phyloP scores from a whole-genome alignment of 805 yeast species.

The Candida montana region DNA sequence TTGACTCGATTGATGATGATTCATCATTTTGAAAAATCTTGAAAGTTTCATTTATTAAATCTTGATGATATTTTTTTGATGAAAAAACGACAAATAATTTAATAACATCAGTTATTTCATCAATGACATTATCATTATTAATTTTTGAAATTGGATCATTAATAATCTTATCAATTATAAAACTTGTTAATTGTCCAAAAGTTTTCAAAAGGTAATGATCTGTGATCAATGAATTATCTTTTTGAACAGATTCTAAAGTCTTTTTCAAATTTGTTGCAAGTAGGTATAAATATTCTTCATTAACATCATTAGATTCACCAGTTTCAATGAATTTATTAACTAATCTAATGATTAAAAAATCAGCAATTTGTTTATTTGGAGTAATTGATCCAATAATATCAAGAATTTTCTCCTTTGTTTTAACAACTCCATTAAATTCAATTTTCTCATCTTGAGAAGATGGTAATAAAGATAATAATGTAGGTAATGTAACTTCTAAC shows the following conservation, averaged over 20 bases:
- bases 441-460: slow-evolving; percentile 31
- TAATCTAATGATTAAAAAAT: slow-evolving; percentile 34
- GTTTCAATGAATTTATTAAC: slow-evolving; percentile 26
- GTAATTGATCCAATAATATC: slow-evolving; percentile 24
- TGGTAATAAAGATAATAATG: slow-evolving; percentile 46
- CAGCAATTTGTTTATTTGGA: slow-evolving; percentile 29
- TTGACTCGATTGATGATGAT: slow-evolving; percentile 11
- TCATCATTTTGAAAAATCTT: slow-evolving; percentile 29
- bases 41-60: slow-evolving; percentile 34
- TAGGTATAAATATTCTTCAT: slow-evolving; percentile 14
- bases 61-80: slow-evolving; percentile 35
- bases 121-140: slow-evolving; percentile 17
- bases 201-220: slow-evolving; percentile 16
- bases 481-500: slow-evolving; percentile 47
- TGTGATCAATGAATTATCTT: slow-evolving; percentile 16
- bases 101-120: slow-evolving; percentile 28
- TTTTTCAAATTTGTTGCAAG: slow-evolving; percentile 19
- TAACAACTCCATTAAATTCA: slow-evolving; percentile 21
- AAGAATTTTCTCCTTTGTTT: slow-evolving; percentile 23
- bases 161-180: slow-evolving; percentile 4
- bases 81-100: slow-evolving; percentile 31
- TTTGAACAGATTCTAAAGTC: slow-evolving; percentile 20
- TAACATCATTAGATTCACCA: slow-evolving; percentile 5
- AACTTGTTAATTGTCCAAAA: slow-evolving; percentile 11
- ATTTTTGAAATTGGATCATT: not conserved